Conservation (phyloP, 768 basidiomycete species). For the Lentinus tigrinus region DNA sequence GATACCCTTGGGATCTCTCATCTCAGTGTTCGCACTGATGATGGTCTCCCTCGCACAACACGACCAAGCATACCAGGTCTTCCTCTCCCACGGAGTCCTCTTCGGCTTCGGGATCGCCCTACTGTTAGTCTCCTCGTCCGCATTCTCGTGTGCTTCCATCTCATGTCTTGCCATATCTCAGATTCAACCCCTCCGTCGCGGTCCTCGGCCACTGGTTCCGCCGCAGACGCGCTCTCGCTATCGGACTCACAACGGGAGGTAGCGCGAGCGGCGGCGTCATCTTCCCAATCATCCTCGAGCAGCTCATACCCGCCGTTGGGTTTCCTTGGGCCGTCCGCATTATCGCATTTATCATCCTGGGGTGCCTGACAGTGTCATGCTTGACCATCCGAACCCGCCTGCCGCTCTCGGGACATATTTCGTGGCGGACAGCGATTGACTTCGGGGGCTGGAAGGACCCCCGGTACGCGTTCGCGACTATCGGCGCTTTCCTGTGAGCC, state of each 20-base stretch:
- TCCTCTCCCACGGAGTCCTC: constrained; percentile 31
- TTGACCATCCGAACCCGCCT: constrained; percentile 29
- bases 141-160: no score
- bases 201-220: constrained; percentile 38
- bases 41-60: constrained; percentile 28
- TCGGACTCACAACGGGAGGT: constrained; percentile 37
- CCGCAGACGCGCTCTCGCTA: constrained; percentile 33
- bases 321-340: constrained; percentile 33
- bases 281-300: constrained; percentile 53
- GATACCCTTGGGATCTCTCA: constrained; percentile 22
- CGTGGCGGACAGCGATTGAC: constrained; percentile 24
- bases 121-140: constrained; percentile 16
- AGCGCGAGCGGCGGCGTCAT: constrained; percentile 48
- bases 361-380: constrained; percentile 24
- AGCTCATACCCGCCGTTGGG: constrained; percentile 31
- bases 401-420: constrained; percentile 23
- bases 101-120: constrained; percentile 30
- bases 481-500: constrained; percentile 25
- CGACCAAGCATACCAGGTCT: constrained; percentile 29
- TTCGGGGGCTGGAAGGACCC: constrained; percentile 27
- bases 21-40: constrained; percentile 26
- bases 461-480: constrained; percentile 20
- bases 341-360: constrained; percentile 28
- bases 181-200: constrained; percentile 34
- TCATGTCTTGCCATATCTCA: not conserved